Base-by-base conservation (phyloP, 208 protist species). In the Leptomonas pyrrhocoris region DNA sequence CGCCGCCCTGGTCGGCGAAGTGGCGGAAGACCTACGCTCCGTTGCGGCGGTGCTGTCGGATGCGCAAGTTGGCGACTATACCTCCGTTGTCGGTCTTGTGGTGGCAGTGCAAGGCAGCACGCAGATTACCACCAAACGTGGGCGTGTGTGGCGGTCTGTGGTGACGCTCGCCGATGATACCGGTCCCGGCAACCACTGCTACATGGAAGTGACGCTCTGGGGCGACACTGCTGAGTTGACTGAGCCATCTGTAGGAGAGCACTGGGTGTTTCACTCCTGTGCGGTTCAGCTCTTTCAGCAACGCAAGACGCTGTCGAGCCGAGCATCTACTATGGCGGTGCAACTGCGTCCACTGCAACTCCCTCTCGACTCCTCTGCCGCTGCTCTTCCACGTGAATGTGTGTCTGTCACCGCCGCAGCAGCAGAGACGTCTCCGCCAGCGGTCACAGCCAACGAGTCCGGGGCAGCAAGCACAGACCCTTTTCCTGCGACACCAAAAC, bases 171-270 rank as follows among this genome's bases (percentile, higher is more conserved):
- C 60, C 30, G 69, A 86, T 48, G 80, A 85, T 25, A 36, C 36
- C 6, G 48, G 58, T 0, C 63, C 28, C 28, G 5, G 31, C 2
- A 31, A 38, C 48, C 30, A 30, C 19, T 27, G 42, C 19, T 48
- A 40, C 21, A 45, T 92, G 7, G 87, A 94, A 5, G 70, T 91
- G 34, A 94, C 89, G 5, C 73, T 94, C 4, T 96, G 92, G 89
- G 87, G 71, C 25, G 86, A 90, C 3, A 25, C 85, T 7, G 79
- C 80, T 0, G 76, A 82, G 31, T 25, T 19, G 13, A 78, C 84
- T 7, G 59, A 45, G 19, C 63, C 77, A 11, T 34, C 27, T 0
- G 25, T 66, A 4, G 89, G 88, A 6, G 77, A 90, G 66, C 73
- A 62, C 2, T 96, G 89, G 84, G 77, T 79, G 18, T 87, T 96